Evolutionary conservation across 805 yeast genomes (phyloP).

Genomic region (Danielozyma ontarioensis): DNA sequence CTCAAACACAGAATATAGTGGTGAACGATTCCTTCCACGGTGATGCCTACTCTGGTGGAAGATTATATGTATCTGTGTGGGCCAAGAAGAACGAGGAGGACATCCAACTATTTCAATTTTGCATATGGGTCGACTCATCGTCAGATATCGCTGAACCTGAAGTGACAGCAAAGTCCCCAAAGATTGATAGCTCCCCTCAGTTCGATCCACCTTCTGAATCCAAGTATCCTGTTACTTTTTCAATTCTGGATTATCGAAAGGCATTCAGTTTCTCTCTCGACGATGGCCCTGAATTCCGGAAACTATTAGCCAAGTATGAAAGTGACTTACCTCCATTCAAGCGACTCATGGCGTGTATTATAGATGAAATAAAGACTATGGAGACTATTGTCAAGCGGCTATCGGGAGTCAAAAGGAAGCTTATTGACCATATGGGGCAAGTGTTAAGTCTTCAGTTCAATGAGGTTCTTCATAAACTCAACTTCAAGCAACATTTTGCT

Average conservation of each 20-base stretch:
- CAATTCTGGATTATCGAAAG: slow-evolving; percentile 17
- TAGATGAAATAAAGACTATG: slow-evolving; percentile 27
- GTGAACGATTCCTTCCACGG: slow-evolving; percentile 23
- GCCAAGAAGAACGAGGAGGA: slow-evolving; percentile 9
- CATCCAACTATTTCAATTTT: slow-evolving; percentile 17
- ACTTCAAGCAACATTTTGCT: slow-evolving; percentile 22
- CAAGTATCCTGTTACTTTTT: no score
- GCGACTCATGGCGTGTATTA: slow-evolving; percentile 15
- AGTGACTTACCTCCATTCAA: slow-evolving; percentile 22
- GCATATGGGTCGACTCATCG: slow-evolving; percentile 20
- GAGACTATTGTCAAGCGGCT: slow-evolving; percentile 23
- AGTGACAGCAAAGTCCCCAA: neutral
- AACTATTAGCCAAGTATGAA: slow-evolving; percentile 27
- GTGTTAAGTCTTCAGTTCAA: slow-evolving; percentile 21
- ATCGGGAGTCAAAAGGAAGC: slow-evolving; percentile 8
- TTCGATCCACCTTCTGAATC: no score
- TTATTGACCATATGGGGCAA: slow-evolving; percentile 19
- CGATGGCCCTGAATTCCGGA: slow-evolving; percentile 42
- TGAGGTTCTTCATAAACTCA: slow-evolving; percentile 16
- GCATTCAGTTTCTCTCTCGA: slow-evolving; percentile 32
- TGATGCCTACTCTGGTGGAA: slow-evolving; percentile 8
- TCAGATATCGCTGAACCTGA: slow-evolving; percentile 3
- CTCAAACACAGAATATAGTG: slow-evolving; percentile 16
- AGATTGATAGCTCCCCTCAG: no score
- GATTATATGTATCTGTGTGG: slow-evolving; percentile 22